Evolutionary conservation across 176 grass and related monocot species (phyloP), one percentile per base, ranked within the genome.

Genomic region (Oropetium thomaeum): DNA sequence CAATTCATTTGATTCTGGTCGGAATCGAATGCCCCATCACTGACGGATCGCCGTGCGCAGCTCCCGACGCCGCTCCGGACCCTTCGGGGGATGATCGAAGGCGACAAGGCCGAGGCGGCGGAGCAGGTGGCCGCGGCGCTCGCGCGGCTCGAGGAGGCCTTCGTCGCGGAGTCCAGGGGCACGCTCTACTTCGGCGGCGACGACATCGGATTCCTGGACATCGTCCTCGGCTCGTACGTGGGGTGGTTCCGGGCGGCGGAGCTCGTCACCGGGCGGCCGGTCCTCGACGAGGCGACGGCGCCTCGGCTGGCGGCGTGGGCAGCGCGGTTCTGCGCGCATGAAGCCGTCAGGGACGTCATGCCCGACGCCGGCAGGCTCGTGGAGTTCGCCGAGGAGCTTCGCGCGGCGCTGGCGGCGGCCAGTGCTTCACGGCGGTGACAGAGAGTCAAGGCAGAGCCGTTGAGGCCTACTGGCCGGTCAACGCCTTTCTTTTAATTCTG

Each of bases 121-220:
- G 40, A 45, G 73, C 73, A 47, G 57, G 39, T 62, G 39, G 73
- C 38, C 57, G 17, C 19, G 39, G 39, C 39, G 17, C 57, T 75
- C 17, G 39, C 16, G 51, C 51, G 2, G 51, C 51, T 53, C 51
- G 51, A 53, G n/a, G 73, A 75, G 38, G 25, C 42, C 9, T 40
- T 39, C 27, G 44, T 47, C 57, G 12, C 5, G 16, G 55, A 7
- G 27, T 75, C 57, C 28, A 45, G 27, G 73, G 73, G 39, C 27
- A 29, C 5, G 39, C 38, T 0, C 39, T 74, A 44, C 71, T 61
- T 74, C 17, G 26, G 26, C 37, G 55, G 58, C 10, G 39, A 62
- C 38, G 57, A 23, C 57, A 9, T 90, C 41, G 79, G 83, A 10
- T 83, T 78, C 52, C 10, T 90, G 9, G 87, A 90, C 78, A 72